phyloP scores from a whole-genome alignment of 2,329 filamentous ascomycete genomes.

The Talaromyces albobiverticillius region DNA sequence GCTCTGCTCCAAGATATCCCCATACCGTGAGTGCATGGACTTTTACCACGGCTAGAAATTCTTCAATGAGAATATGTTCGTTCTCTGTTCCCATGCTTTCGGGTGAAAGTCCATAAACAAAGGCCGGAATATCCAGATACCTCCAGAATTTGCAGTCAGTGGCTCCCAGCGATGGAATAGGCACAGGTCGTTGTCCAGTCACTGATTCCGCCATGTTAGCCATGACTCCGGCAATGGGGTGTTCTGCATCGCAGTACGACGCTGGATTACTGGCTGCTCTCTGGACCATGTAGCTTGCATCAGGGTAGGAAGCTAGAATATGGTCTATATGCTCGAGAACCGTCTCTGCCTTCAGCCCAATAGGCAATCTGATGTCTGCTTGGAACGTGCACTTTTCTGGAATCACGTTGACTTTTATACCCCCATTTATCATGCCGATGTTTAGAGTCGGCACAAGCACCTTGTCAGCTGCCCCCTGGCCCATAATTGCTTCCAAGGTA shows the following conservation, averaged over 20 bases:
- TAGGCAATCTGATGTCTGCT: slow-evolving; percentile 40
- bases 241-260: slow-evolving; percentile 29
- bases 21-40: slow-evolving; percentile 5
- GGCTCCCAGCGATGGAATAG: slow-evolving; percentile 37
- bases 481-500: slow-evolving; percentile 36
- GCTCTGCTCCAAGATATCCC: slow-evolving; percentile 1
- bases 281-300: slow-evolving; percentile 28
- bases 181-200: slow-evolving; percentile 25
- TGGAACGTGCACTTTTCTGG: slow-evolving; percentile 37
- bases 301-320: slow-evolving; percentile 21
- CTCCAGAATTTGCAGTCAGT: slow-evolving; percentile 42
- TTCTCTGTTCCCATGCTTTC: slow-evolving; percentile 7
- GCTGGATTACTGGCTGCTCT: slow-evolving; percentile 34
- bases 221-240: slow-evolving; percentile 26
- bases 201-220: slow-evolving; percentile 26
- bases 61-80: slow-evolving; percentile 9
- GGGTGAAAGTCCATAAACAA: slow-evolving; percentile 29
- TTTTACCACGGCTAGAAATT: slow-evolving; percentile 6
- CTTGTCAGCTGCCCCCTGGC: slow-evolving; percentile 35
- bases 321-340: slow-evolving; percentile 24
- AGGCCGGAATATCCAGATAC: slow-evolving; percentile 37
- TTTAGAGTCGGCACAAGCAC: slow-evolving; percentile 40
- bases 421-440: slow-evolving; percentile 41
- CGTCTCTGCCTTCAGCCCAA: slow-evolving; percentile 30
- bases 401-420: slow-evolving; percentile 44